Evolutionary conservation across 2,329 filamentous ascomycete genomes (phyloP).

Genomic region (Lachnellula suecica): DNA sequence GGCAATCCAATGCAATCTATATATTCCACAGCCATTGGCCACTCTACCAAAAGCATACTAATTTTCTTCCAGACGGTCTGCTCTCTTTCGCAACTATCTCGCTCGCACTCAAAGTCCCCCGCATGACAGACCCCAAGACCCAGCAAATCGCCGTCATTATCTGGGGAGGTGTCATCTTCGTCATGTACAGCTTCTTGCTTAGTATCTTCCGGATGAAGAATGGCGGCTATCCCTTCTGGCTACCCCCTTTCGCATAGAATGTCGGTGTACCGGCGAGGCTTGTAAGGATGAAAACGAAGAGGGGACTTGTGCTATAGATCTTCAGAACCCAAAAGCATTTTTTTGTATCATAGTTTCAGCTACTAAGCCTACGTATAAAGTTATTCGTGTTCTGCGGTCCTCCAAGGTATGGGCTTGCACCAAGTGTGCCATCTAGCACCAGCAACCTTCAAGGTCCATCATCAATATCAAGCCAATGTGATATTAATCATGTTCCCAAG

Average conservation of each 20-base stretch:
- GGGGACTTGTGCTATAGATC: background rate
- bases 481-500: no score
- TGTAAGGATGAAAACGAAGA: background rate
- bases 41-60: background rate
- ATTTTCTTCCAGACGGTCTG: constrained; percentile 58
- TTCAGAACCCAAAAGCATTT: background rate
- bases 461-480: no score
- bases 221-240: constrained; percentile 86
- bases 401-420: no score
- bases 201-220: constrained; percentile 96
- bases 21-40: background rate
- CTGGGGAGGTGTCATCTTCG: constrained; percentile 75
- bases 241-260: constrained; percentile 72
- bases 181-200: constrained; percentile 90
- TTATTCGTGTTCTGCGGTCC: no score
- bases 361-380: background rate
- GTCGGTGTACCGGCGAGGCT: background rate
- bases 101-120: constrained; percentile 90
- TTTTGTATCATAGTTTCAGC: background rate
- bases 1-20: no score
- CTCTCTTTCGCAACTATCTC: constrained; percentile 88
- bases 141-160: constrained; percentile 81
- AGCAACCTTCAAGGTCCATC: no score
- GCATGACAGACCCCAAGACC: constrained; percentile 71
- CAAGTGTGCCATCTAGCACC: no score